Percentiles rank a stretch among this genome's conserved stretches.
Evolutionary conservation across 192 early-diverging fungal species (phyloP).

Genomic region (Chytriomyces hyalinus): DNA sequence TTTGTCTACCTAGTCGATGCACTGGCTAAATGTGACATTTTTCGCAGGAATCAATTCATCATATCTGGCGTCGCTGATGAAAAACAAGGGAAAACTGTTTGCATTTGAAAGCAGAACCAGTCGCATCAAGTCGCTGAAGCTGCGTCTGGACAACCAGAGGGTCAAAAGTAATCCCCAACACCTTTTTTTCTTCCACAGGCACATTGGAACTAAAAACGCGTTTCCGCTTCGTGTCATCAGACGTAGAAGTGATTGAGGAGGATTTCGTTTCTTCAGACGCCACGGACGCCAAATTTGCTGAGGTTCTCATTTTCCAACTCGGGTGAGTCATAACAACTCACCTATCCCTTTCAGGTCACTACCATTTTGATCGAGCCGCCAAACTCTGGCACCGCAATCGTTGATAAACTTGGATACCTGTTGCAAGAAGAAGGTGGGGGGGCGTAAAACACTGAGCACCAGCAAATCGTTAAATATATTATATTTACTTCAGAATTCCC

Average conservation of each 20-base stretch:
- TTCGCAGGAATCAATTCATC: conserved; percentile 82
- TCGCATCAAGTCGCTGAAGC: conserved; percentile 75
- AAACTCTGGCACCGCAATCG: conserved; percentile 89
- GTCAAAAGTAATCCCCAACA: conserved; percentile 55
- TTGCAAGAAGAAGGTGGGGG: conserved; percentile 69
- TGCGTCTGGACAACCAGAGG: conserved; percentile 69
- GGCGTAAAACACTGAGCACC: conserved; percentile 50
- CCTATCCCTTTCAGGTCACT: conserved; percentile 32
- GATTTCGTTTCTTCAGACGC: conserved; percentile 78
- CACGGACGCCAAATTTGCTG: conserved; percentile 60
- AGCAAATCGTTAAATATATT: background rate
- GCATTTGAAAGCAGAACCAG: conserved; percentile 83
- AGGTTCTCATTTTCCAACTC: conserved; percentile 51
- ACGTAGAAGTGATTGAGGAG: conserved; percentile 47
- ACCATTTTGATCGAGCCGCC: conserved; percentile 84
- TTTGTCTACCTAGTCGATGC: background rate
- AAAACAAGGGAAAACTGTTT: conserved; percentile 77
- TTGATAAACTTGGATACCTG: conserved; percentile 81
- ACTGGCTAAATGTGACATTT: conserved; percentile 11
- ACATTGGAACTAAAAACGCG: background rate
- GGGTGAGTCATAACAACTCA: too few relatives aligned
- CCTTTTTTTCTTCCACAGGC: conserved; percentile 25
- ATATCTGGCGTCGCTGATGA: conserved; percentile 83
- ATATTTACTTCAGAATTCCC: conserved; percentile 69
- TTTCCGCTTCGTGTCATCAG: conserved; percentile 7